Percentiles rank a stretch among this genome's conserved stretches.
Conservation (phyloP, 2,329 filamentous ascomycete species). For the Neophaeococcomyces aloes region DNA sequence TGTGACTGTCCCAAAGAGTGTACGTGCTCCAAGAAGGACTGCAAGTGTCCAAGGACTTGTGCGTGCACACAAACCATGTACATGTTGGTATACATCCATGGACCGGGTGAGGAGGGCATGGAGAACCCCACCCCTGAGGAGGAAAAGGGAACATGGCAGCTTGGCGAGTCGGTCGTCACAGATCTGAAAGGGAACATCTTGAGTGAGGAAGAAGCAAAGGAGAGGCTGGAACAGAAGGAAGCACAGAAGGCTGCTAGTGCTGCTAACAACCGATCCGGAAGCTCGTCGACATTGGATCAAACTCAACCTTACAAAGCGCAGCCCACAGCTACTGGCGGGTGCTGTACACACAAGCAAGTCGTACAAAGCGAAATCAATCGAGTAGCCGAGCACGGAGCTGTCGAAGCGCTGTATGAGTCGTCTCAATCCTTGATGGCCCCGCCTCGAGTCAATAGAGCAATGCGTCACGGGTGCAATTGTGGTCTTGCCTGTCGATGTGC, state of each 20-base stretch:
- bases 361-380: conserved; percentile 9
- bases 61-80: conserved; percentile 18
- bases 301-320: conserved; percentile 10
- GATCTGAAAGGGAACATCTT: conserved; percentile 19
- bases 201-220: conserved; percentile 14
- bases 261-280: background rate
- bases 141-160: conserved; percentile 18
- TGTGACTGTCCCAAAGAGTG: conserved; percentile 20
- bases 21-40: conserved; percentile 19
- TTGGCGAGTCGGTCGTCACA: conserved; percentile 16
- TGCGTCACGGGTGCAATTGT: conserved; percentile 18
- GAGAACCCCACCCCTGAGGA: conserved; percentile 6
- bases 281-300: conserved; percentile 12
- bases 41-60: conserved; percentile 19
- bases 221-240: conserved; percentile 15
- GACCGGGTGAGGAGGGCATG: conserved; percentile 9
- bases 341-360: conserved; percentile 19
- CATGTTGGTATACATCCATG: conserved; percentile 15
- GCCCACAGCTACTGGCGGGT: conserved; percentile 4
- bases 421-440: background rate
- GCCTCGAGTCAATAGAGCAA: conserved; percentile 7
- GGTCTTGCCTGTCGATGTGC: conserved; percentile 20
- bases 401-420: background rate
- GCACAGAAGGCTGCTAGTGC: conserved; percentile 4
- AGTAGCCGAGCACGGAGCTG: background rate